Base-by-base conservation (phyloP, 2,329 filamentous ascomycete genomes). In the Stenocarpella maydis region DNA sequence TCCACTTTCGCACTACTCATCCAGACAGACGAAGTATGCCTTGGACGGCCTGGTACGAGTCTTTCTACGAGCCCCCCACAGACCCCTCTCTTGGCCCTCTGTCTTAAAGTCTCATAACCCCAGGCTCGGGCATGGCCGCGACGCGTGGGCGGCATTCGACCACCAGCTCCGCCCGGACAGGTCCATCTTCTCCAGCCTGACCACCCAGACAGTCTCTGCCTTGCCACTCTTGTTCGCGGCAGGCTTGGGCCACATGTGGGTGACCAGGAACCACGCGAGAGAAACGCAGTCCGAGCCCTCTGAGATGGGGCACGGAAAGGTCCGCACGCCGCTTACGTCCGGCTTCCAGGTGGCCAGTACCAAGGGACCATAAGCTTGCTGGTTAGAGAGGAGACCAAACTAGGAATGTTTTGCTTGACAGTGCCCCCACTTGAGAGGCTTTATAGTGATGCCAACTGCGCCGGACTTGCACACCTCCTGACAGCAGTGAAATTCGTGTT, bases 151-250 rank as follows among this genome's bases (percentile, higher is more conserved):
- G 9, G 65, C 39, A 10, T 67, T 26, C 9, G 50, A 24, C 65
- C 65, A 67, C 65, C 65, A 67, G 50, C 50, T 67, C 21, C 28
- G 28, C 19, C 39, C 12, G 19, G 28, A 19, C 4, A 67, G 45
- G 41, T 67, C 41, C 10, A 54, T 49, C 41, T 58, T 58, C 52
- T 67, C 65, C 15, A 67, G 41, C 41, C 65, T 58, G 14, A 50
- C 41, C 65, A 67, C 60, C 65, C 65, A 67, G 12, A 34, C 39
- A 2, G n/a, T 21, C 19, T 24, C 31, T 6, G 14, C 3, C 17
- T 31, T 4, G 10, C 31, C 52, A 3, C 2, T 41, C 24, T 31
- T 17, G n/a, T 39, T 37, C 26, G 1, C 6, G 15, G n/a, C n/a
- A 8, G 50, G 65, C 52, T 67, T 31, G 9, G 31, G 39, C 65